A percentile compares a stretch with the other conserved stretches of the same genome.
Evolutionary conservation across 169 alveolate genomes (phyloP).

Genomic region (Plasmodium gonderi): DNA sequence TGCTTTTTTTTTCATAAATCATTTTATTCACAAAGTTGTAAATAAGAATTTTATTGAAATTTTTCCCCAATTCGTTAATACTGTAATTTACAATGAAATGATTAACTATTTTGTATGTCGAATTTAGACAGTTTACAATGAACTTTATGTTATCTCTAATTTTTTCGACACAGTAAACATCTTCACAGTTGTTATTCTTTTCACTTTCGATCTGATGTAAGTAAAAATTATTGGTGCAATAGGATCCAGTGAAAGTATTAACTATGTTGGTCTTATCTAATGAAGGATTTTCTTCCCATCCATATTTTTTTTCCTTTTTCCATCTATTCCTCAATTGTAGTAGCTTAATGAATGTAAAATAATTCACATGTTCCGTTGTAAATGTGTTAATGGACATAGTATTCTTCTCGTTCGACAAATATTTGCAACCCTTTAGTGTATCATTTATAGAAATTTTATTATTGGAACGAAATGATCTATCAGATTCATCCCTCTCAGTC

Average conservation of each 20-base stretch:
- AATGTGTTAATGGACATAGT: not conserved
- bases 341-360: slow-evolving; percentile 2
- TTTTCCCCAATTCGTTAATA: slow-evolving; percentile 19
- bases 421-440: not conserved
- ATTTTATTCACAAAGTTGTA: slow-evolving; percentile 32
- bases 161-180: not conserved
- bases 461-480: not conserved
- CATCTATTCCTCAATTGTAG: not conserved
- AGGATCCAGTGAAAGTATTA: not conserved
- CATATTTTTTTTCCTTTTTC: not conserved
- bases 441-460: not conserved
- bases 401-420: not conserved
- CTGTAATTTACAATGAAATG: not conserved
- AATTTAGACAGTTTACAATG: slow-evolving; percentile 52
- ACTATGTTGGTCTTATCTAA: not conserved
- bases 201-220: not conserved
- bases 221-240: not conserved
- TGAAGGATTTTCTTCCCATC: not conserved
- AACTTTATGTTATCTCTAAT: slow-evolving; percentile 23
- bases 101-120: slow-evolving; percentile 29
- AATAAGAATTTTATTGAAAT: slow-evolving; percentile 6
- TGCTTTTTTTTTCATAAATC: not conserved
- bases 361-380: not conserved
- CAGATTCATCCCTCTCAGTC: not conserved
- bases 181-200: not conserved